Base-by-base conservation (phyloP, 805 yeast species). In the Saturnispora saitoi region DNA sequence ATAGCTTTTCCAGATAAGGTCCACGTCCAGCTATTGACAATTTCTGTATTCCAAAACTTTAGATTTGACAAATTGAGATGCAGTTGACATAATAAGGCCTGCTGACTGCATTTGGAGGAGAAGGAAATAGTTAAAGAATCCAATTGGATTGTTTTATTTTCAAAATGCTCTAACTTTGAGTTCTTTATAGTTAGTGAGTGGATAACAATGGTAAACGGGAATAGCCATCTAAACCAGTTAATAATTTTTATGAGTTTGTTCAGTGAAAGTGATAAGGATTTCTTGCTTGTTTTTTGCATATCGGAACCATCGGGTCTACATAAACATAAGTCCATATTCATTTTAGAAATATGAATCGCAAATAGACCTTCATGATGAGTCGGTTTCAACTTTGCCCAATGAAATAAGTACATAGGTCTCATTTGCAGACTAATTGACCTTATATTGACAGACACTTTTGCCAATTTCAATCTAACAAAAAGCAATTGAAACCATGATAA, bases 401-500 rank as follows among this genome's bases (percentile, higher is more conserved):
- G 51, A 11, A 55, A 37, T 4, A 54, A 32, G 24, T 53, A 56
- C 54, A 53, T 50, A 1, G 59, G 59, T 12, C 49, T 47, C 20
- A 60, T 28, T 26, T 48, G 52, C 2, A 59, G 15, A 10, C 49
- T 41, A 14, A 61, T 39, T 1, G 61, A 53, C 5, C 53, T 38
- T 17, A 58, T 43, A 2, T 37, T 22, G 4, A 58, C 17, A 1
- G 43, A 24, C 31, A 48, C 42, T 4, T 49, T 45, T 4, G 47
- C 20, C 9, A 51, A 28, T 19, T 51, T 41, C 14, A 52, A 34
- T 4, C 49, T 48, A 5, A 62, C 41, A 24, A 56, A 43, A 26
- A 55, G 45, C 11, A 61, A 15, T 24, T 52, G 49, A 26, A 59
- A 43, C 64, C 62, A 59, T 3, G 62, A 57, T 9, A 61, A 40